Evolutionary conservation across 768 basidiomycete species (phyloP).

Genomic region (Phylloporus sp.): DNA sequence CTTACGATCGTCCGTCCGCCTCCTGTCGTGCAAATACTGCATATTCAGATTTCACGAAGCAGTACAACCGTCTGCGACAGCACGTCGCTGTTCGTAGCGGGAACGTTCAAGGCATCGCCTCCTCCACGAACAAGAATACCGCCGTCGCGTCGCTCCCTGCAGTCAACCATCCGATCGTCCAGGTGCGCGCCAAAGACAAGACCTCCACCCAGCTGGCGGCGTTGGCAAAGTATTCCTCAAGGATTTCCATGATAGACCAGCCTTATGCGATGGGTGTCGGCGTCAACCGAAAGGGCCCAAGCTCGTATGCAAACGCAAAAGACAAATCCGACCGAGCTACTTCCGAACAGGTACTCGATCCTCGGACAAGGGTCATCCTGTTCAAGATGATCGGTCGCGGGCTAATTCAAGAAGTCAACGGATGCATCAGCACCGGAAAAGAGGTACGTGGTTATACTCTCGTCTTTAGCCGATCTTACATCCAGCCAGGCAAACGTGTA

Average conservation of each 20-base stretch:
- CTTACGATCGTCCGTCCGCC: not conserved
- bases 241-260: conserved; percentile 67
- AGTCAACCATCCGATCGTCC: conserved; percentile 48
- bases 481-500: conserved; percentile 87
- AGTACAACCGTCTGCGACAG: conserved; percentile 91
- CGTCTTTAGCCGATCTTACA: not conserved
- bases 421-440: conserved; percentile 97
- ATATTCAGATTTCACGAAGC: conserved; percentile 89
- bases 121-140: conserved; percentile 44
- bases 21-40: not conserved
- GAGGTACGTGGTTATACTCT: conserved; percentile 51
- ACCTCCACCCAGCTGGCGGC: conserved; percentile 69
- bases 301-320: conserved; percentile 81
- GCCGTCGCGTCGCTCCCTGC: conserved; percentile 63
- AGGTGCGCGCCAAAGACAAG: conserved; percentile 45
- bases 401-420: conserved; percentile 84
- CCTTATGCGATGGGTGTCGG: conserved; percentile 67
- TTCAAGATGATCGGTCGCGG: conserved; percentile 96
- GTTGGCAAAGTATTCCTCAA: conserved; percentile 70
- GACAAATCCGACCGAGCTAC: conserved; percentile 98
- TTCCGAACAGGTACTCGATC: conserved; percentile 94
- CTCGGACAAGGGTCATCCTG: conserved; percentile 87
- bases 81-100: conserved; percentile 82
- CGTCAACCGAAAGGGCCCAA: conserved; percentile 89
- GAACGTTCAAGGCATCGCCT: conserved; percentile 53